phyloP scores from a whole-genome alignment of 495 filamentous ascomycete species.

The Penicillium egyptiacum region DNA sequence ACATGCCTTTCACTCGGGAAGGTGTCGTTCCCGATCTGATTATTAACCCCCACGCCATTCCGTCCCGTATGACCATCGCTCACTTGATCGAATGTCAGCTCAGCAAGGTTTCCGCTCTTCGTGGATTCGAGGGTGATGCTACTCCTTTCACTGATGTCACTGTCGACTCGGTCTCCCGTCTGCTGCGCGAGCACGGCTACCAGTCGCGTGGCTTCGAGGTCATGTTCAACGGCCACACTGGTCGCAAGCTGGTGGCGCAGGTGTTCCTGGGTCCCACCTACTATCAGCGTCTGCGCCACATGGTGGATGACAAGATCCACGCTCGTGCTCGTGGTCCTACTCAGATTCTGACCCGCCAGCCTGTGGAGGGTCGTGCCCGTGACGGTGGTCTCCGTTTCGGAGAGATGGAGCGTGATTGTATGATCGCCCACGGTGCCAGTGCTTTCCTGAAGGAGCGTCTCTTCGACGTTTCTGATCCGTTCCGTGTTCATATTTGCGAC shows the following conservation, averaged over 20 bases:
- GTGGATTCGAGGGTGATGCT: conserved; percentile 92
- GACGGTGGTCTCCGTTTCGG: conserved; percentile 98
- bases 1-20: conserved; percentile 96
- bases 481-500: conserved; percentile 96
- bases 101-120: conserved; percentile 87
- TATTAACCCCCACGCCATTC: conserved; percentile 99
- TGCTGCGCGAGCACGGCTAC: conserved; percentile 90
- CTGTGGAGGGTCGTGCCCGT: conserved; percentile 96
- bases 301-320: conserved; percentile 99
- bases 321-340: conserved; percentile 91
- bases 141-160: conserved; percentile 98
- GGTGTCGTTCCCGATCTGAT: conserved; percentile 93
- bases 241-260: conserved; percentile 86
- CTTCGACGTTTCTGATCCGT: conserved; percentile 97
- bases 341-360: conserved; percentile 96
- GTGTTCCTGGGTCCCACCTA: conserved; percentile 98
- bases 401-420: conserved; percentile 99
- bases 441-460: conserved; percentile 96
- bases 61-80: conserved; percentile 99
- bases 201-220: conserved; percentile 96
- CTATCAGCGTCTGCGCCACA: conserved; percentile 97
- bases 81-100: conserved; percentile 99
- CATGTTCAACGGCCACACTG: conserved; percentile 98
- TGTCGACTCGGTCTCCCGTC: conserved; percentile 84
- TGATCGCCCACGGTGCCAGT: conserved; percentile 97